These are phyloP conservation scores for Jaenimonas drosophilae DNA, from an alignment of 208 protist species.

Conservation along the genomic window DNA sequence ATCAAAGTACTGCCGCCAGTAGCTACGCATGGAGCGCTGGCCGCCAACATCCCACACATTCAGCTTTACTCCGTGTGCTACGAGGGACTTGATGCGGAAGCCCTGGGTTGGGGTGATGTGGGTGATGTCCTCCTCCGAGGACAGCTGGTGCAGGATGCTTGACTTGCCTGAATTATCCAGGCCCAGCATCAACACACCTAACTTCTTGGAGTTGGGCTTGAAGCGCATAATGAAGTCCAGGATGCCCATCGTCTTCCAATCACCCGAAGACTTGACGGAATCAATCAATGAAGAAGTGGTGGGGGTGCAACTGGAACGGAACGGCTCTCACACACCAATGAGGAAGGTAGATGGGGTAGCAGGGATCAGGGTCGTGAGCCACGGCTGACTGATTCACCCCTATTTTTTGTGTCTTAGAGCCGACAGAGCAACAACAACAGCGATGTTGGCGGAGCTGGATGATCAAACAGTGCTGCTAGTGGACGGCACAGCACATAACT, in stretches of 20 bases:
- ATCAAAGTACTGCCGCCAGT: constrained; percentile 97
- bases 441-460: no score
- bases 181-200: constrained; percentile 90
- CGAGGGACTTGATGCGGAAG: constrained; percentile 96
- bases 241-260: constrained; percentile 90
- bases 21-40: constrained; percentile 89
- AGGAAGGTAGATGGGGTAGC: no score
- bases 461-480: no score
- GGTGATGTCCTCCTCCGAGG: constrained; percentile 85
- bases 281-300: no score
- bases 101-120: constrained; percentile 95
- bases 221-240: constrained; percentile 83
- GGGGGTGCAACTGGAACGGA: no score
- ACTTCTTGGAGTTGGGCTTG: constrained; percentile 72
- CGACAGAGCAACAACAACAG: no score
- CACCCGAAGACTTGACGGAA: no score
- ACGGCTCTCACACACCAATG: no score
- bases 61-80: constrained; percentile 86
- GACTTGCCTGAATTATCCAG: constrained; percentile 98
- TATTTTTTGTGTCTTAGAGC: no score
- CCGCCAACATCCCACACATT: constrained; percentile 97
- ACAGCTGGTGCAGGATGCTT: constrained; percentile 89
- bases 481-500: no score
- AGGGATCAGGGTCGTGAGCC: no score
- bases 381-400: no score